Evolutionary conservation across 2,329 filamentous ascomycete genomes (phyloP), one percentile per base, ranked within the genome.

Genomic region (Laburnicola sp.): DNA sequence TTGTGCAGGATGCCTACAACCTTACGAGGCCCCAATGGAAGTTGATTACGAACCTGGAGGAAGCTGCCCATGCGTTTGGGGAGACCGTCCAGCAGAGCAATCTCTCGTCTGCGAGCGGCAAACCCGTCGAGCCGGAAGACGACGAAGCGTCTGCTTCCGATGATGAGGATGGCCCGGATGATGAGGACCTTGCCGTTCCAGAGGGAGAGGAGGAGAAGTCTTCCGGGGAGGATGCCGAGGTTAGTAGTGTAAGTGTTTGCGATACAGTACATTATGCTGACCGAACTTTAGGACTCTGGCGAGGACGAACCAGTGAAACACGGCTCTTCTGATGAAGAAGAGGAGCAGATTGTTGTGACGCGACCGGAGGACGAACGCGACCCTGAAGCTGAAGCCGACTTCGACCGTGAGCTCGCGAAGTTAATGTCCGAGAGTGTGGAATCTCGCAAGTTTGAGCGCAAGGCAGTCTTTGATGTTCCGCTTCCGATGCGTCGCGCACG

Each of bases 391-490:
- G 94, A 99, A 67, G 94, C 93, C 5, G 94, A 99, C 36, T 99
- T 99, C 70, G 95, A 99, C 69, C 89, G 93, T 63, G 94, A 97
- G 74, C 94, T 96, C 72, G 92, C 94, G 32, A 97, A 96, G 74
- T 89, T 99, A 84, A 97, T 99, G 93, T 84, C 92, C 44, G 94
- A 99, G 73, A 97, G 93, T 75, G 78, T 96, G 64, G 94, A 99
- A 62, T 95, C 93, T 3, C 86, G 94, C 63, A 97, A 96, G 65
- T 96, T 96, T 62, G 94, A 99, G 68, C 89, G 94, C 56, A 97
- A 96, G 75, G 86, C 89, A 26, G 82, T 94, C 45, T 97, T 99
- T 66, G 95, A 99, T 70, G 90, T 97, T n/a, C 91, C 95, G 1
- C 77, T 99, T n/a, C 94, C 94, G 0, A 92, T 99, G 75, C 88